phyloP scores from a whole-genome alignment of 2,329 filamentous ascomycete species.

The Aureobasidium vineae region DNA sequence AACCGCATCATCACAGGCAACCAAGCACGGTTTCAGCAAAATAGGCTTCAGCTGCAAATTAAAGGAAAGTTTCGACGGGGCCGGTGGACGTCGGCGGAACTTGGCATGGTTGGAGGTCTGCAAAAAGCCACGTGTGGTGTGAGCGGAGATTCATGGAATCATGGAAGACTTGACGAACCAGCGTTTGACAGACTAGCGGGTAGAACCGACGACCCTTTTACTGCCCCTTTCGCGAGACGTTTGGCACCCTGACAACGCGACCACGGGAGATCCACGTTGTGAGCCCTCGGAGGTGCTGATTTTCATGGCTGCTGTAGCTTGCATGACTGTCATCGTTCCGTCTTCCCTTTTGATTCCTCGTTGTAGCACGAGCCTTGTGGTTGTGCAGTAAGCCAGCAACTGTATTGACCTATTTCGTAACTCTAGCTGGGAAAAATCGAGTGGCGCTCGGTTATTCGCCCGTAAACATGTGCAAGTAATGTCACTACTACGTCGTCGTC shows the following conservation, averaged over 20 bases:
- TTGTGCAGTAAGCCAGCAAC: neutral
- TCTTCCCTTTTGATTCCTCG: neutral
- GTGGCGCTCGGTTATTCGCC: slow-evolving; percentile 11
- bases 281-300: slow-evolving; percentile 1
- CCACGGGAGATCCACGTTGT: neutral
- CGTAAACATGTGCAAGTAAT: neutral
- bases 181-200: slow-evolving; percentile 2
- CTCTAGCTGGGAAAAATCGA: neutral
- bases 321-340: neutral
- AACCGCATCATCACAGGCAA: neutral
- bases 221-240: neutral
- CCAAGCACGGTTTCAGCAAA: neutral
- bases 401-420: slow-evolving; percentile 5
- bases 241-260: neutral
- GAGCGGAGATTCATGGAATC: neutral
- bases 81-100: neutral
- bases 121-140: neutral
- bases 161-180: neutral
- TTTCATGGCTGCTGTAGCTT: neutral
- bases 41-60: neutral
- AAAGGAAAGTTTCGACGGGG: neutral
- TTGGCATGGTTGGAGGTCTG: neutral
- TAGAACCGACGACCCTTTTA: slow-evolving; percentile 3
- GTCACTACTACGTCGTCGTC: slow-evolving; percentile 13
- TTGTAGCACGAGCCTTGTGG: neutral